Base-by-base conservation (phyloP, 371 early-diverging fungal species). In the Apophysomyces variabilis region DNA sequence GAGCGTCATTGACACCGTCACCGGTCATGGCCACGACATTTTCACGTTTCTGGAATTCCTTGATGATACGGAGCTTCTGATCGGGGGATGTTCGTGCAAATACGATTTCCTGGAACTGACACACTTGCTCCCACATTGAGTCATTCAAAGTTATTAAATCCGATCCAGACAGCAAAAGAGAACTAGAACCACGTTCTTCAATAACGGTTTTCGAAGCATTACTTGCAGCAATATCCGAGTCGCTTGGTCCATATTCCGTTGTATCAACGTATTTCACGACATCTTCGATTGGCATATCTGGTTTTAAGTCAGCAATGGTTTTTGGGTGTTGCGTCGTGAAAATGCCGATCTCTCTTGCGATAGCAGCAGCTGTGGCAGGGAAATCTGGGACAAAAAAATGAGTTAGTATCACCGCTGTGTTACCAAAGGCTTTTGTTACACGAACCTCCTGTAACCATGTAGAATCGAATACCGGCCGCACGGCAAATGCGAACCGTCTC, bases 1-100 rank as follows among this genome's bases (percentile, higher is more conserved):
- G 94, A 57, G 93, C 89, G 71, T 98, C 99, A 70, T 97, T 97
- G 18, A 95, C 96, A 58, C 96, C 99, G 79, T 97, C 99, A 38
- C 85, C 99, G 36, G 93, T 93, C 58, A 95, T 91, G 0, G 89
- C 93, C 18, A 92, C 90, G 7, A 84, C 76, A 61, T 85, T 75
- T 35, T 86, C 91, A 54, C 92, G 85, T 7, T 77, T 75, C 62
- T 89, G 85, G 58, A 91, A 80, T 69, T 91, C 86, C 66, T 90
- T 80, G 61, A 93, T 92, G 61, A 93, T 92, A 72, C 80, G 78
- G 32, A 93, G 83, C 66, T 95, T 95, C 68, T 93, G 93, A 64
- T 92, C 92, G 8, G 95, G 93, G 7, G 92, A 88, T 18, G 92
- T 93, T 43, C 95, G 87, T 11, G 93, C 93, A 86, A 93, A 93